Evolutionary conservation across 768 basidiomycete species (phyloP).

Genomic region (Mycena galopus): DNA sequence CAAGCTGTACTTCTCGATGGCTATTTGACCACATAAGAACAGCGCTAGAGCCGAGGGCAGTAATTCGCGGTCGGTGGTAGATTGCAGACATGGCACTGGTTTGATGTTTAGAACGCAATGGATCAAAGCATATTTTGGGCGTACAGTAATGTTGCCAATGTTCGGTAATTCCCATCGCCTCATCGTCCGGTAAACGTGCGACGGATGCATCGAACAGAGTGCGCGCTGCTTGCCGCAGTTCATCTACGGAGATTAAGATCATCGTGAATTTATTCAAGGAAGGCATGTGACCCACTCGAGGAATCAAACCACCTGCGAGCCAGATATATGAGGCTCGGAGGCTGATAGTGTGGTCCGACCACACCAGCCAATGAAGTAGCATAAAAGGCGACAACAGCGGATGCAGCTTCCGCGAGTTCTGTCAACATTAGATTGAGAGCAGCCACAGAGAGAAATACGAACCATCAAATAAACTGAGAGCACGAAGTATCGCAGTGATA

Average conservation of each 20-base stretch:
- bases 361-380: slow-evolving; percentile 73
- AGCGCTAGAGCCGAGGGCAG: slow-evolving; percentile 75
- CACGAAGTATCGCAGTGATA: slow-evolving; percentile 75
- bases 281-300: slow-evolving; percentile 63
- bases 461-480: slow-evolving; percentile 83
- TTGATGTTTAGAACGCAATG: neutral
- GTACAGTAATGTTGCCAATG: slow-evolving; percentile 75
- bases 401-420: slow-evolving; percentile 80
- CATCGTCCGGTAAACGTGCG: slow-evolving; percentile 74
- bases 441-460: neutral
- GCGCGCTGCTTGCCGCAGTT: slow-evolving; percentile 83
- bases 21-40: slow-evolving; percentile 86
- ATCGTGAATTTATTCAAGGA: slow-evolving; percentile 1
- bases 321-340: slow-evolving; percentile 80
- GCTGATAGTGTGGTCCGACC: slow-evolving; percentile 71
- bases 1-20: slow-evolving; percentile 82
- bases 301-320: slow-evolving; percentile 83
- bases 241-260: slow-evolving; percentile 57
- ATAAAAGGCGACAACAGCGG: slow-evolving; percentile 86
- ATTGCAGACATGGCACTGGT: slow-evolving; percentile 73
- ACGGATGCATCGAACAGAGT: slow-evolving; percentile 84
- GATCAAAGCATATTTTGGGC: slow-evolving; percentile 35
- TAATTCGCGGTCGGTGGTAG: slow-evolving; percentile 70
- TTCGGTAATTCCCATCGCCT: slow-evolving; percentile 69
- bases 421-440: slow-evolving; percentile 18